These are phyloP conservation scores for Plantago major DNA, from an alignment of 257 asterid species.

Conservation along the genomic window DNA sequence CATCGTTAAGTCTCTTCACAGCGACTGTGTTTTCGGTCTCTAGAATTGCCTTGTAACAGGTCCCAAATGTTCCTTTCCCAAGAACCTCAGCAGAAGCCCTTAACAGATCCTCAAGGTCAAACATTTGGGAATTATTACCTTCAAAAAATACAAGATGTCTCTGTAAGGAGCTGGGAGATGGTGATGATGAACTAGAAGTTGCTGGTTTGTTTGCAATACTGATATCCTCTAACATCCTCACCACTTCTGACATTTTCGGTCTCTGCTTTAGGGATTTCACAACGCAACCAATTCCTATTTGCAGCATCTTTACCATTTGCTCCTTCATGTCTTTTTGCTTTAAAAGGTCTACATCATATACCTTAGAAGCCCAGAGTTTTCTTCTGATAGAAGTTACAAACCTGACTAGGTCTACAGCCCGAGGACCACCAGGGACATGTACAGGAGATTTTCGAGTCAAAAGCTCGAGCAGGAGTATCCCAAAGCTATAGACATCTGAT, in stretches of 20 bases:
- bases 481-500: constrained; percentile 7
- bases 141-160: background rate
- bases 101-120: background rate
- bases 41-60: background rate
- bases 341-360: background rate
- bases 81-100: background rate
- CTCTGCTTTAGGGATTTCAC: background rate
- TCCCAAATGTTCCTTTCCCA: background rate
- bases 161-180: background rate
- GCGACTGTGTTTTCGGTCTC: background rate
- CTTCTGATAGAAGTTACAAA: background rate
- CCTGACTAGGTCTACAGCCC: background rate
- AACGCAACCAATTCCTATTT: constrained; percentile 7
- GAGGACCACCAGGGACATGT: constrained; percentile 6
- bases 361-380: too few species aligned
- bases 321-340: background rate
- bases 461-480: constrained; percentile 1
- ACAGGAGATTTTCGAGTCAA: background rate
- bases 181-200: too few species aligned
- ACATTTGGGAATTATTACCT: background rate
- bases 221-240: constrained; percentile 11
- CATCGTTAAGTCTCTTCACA: background rate
- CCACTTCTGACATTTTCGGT: constrained; percentile 10
- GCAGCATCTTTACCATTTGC: background rate
- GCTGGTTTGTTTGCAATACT: background rate